These are phyloP conservation scores for Phlyctochytrium arcticum DNA, from an alignment of 192 early-diverging fungal species.

Conservation along the genomic window DNA sequence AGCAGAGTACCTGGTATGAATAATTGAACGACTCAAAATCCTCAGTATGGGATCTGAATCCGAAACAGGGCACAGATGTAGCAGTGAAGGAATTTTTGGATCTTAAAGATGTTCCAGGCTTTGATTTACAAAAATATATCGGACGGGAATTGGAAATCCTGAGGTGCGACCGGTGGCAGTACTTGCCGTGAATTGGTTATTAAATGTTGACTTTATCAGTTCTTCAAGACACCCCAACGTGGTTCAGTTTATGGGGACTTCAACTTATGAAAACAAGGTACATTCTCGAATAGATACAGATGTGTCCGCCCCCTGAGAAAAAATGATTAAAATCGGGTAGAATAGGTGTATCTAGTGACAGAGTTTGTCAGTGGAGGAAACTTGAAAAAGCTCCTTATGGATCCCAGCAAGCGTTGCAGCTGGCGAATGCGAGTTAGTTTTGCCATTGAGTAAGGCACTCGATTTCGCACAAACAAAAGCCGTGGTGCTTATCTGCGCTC, in stretches of 20 bases:
- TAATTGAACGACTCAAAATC: no score
- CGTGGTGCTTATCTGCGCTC: background rate
- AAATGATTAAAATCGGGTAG: no score
- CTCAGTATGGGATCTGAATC: background rate
- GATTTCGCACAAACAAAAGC: background rate
- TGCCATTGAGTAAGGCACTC: conserved; percentile 30
- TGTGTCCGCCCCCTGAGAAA: no score
- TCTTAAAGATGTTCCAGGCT: conserved; percentile 26
- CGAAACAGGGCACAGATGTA: conserved; percentile 36
- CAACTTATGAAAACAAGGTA: conserved; percentile 26
- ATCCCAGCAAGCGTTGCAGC: conserved; percentile 7
- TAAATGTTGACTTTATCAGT: no score
- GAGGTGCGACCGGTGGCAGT: no score
- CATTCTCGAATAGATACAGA: no score
- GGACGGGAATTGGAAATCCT: conserved; percentile 42
- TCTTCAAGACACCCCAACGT: conserved; percentile 39
- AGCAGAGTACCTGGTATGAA: background rate
- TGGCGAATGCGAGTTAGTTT: conserved; percentile 34
- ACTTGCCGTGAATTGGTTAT: no score
- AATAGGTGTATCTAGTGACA: conserved; percentile 37
- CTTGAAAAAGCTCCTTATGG: conserved; percentile 37
- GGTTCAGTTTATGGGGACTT: conserved; percentile 46
- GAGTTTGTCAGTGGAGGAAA: conserved; percentile 43
- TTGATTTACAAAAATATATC: conserved; percentile 41
- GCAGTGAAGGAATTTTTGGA: conserved; percentile 47